phyloP scores from a whole-genome alignment of 2,329 filamentous ascomycete species.

The Aspergillus alliaceus region DNA sequence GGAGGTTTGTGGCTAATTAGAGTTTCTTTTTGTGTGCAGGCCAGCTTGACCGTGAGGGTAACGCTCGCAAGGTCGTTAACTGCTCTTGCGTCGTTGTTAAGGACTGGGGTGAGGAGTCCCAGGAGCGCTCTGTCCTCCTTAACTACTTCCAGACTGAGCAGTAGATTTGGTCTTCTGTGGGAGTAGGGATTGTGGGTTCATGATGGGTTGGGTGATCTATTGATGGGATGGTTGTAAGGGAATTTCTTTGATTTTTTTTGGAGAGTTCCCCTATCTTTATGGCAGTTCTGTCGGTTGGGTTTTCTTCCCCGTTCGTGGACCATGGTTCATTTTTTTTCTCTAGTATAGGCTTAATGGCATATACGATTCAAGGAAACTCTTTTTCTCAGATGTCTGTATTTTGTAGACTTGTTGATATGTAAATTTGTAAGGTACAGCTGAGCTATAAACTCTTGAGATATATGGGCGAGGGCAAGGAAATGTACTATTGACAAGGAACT shows the following conservation, averaged over 20 bases:
- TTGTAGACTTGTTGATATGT: neutral
- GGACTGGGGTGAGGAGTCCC: conserved; percentile 99
- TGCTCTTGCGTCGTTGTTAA: conserved; percentile 99
- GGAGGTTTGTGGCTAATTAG: conserved; percentile 13
- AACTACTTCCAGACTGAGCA: conserved; percentile 98
- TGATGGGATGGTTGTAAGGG: neutral
- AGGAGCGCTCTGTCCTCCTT: conserved; percentile 97
- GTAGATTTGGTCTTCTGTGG: conserved; percentile 31
- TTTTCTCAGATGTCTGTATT: neutral
- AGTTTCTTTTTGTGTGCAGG: conserved; percentile 54
- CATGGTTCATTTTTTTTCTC: neutral
- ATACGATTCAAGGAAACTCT: neutral
- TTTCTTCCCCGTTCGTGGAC: neutral
- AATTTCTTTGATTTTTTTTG: neutral
- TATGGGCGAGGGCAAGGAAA: neutral
- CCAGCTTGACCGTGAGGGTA: conserved; percentile 98
- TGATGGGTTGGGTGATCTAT: neutral
- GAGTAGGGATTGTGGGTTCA: neutral
- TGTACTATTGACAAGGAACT: conserved; percentile 11
- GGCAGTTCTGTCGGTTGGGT: neutral
- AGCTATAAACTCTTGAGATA: neutral
- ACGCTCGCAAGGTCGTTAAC: conserved; percentile 99
- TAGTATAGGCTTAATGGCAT: conserved; percentile 1
- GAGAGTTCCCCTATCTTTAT: neutral
- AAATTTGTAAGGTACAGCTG: neutral